Evolutionary conservation across 2,329 filamentous ascomycete species (phyloP), one percentile per base, ranked within the genome.

Genomic region (Neofusicoccum parvum): DNA sequence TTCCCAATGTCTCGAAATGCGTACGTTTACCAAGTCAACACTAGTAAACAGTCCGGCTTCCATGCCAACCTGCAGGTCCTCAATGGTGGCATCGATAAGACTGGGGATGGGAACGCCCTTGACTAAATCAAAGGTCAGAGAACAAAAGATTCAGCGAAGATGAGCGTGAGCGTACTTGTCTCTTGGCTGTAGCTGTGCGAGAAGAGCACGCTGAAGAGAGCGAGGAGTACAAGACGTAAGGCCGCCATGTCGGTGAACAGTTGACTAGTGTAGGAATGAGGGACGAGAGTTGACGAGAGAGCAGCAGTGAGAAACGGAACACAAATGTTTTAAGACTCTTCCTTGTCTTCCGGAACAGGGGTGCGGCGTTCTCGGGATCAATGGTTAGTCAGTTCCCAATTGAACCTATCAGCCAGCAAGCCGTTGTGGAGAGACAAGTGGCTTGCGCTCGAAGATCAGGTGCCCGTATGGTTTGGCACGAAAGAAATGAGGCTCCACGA

Each of bases 11-110:
- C 23, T 23, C 14, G 34, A 14, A 32, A 59, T 23, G 54, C 68
- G 27, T 56, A 78, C 78, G 66, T 75, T 79, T 50, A 87, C 85
- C 17, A 88, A 75, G 65, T 88, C 83, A n/a, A 84, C 81, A 69
- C 84, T 87, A 1, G 81, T 85, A 68, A 85, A 88, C n/a, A 79
- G 75, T 2, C 80, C 80, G 17, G 74, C 74, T 50, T 82, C 78
- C 10, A 88, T 74, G 1, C 85, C 86, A 46, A 73, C 70, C 32
- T 78, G 74, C 23, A 88, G 75, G 27, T 86, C 80, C 50, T 86
- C 84, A 1, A 79, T 77, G 0, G 82, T 83, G 12, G 81, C 85
- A 69, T 86, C 80, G 17, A 85, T 75, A 36, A 88, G 74, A 7
- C 69, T 70, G 5, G 81, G 81, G 20, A 78, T 73, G 7, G 56